Conservation (phyloP, 2,329 filamentous ascomycete genomes). For the Aspergillus alliaceus region DNA sequence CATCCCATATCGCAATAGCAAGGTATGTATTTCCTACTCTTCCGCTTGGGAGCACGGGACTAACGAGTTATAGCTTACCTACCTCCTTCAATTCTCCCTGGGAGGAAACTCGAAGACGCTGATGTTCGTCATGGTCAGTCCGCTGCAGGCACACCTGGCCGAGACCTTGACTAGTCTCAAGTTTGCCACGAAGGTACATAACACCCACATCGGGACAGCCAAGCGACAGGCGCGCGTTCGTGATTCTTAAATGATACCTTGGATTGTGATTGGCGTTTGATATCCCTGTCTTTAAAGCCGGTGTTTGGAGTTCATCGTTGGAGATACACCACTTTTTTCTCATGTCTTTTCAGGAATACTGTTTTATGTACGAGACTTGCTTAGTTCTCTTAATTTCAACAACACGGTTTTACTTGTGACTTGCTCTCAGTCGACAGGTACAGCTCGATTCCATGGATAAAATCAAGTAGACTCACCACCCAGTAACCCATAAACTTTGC, state of each 20-base stretch:
- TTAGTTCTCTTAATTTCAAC: neutral
- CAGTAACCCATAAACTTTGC: too few species aligned
- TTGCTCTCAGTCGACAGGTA: neutral
- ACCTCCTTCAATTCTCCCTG: conserved; percentile 89
- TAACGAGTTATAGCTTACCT: conserved; percentile 66
- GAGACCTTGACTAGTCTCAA: conserved; percentile 94
- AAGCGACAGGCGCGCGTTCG: conserved; percentile 48
- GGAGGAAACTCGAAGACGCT: conserved; percentile 96
- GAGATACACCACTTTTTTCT: neutral
- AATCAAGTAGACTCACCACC: neutral
- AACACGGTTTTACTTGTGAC: neutral
- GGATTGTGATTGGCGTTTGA: conserved; percentile 19
- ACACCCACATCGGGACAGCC: conserved; percentile 88
- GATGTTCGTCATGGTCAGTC: conserved; percentile 99
- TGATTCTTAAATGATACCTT: conserved; percentile 32
- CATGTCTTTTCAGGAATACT: neutral
- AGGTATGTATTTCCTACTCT: conserved; percentile 53
- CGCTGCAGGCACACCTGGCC: conserved; percentile 82
- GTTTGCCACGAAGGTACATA: conserved; percentile 88
- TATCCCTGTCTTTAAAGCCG: conserved; percentile 29
- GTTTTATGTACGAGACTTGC: neutral
- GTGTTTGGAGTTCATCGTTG: conserved; percentile 22
- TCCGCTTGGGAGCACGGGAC: neutral
- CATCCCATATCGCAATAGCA: conserved; percentile 93
- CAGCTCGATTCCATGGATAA: neutral